These are phyloP conservation scores for Pseudocercospora vitis DNA, from an alignment of 2,329 filamentous ascomycete genomes.

Conservation along the genomic window DNA sequence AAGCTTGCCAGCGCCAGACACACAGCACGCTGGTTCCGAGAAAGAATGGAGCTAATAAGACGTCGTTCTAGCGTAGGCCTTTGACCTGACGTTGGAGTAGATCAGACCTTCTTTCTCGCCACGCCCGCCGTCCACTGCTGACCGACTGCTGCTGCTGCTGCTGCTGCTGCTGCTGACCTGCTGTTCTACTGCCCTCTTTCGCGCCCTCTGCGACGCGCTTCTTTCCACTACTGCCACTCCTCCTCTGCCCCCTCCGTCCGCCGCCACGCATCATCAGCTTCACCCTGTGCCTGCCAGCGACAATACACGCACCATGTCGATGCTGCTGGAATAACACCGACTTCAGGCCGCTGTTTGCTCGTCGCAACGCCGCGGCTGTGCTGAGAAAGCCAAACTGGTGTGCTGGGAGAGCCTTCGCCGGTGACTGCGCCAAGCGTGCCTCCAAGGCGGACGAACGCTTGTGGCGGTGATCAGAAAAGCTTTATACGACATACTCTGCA, in stretches of 20 bases:
- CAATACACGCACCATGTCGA: background rate
- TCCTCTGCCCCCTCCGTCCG: background rate
- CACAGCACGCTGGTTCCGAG: background rate
- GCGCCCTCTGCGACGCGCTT: background rate
- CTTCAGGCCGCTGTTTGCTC: background rate
- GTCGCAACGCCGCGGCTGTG: background rate
- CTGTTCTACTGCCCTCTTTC: background rate
- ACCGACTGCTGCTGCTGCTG: no score
- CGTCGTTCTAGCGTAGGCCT: constrained; percentile 1
- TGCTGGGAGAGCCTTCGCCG: background rate
- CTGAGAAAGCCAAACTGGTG: background rate
- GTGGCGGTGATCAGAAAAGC: constrained; percentile 2
- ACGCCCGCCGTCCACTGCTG: background rate
- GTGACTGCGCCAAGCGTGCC: background rate
- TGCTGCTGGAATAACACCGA: constrained; percentile 4
- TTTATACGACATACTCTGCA: constrained; percentile 2
- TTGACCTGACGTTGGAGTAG: constrained; percentile 5
- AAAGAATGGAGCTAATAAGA: background rate
- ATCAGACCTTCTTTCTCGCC: background rate
- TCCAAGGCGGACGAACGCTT: constrained; percentile 2
- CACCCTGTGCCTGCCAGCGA: background rate
- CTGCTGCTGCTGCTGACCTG: no score
- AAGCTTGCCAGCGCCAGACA: background rate
- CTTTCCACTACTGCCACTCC: background rate
- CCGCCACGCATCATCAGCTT: background rate